phyloP scores from a whole-genome alignment of 2,329 filamentous ascomycete species.

The Clonostachys rhizophaga region DNA sequence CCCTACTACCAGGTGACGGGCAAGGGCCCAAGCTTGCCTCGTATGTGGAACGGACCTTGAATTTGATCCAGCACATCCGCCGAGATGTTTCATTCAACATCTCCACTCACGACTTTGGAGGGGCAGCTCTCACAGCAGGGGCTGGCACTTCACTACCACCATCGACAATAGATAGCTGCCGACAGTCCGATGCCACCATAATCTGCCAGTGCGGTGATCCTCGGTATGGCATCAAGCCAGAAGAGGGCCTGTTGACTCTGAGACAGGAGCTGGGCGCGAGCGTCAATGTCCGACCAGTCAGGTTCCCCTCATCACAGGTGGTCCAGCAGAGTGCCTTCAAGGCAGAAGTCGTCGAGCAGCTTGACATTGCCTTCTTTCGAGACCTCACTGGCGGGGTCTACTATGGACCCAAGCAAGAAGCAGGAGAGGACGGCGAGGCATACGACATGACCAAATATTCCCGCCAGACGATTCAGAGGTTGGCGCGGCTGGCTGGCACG shows the following conservation, averaged over 20 bases:
- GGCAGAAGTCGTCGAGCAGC: constrained; percentile 60
- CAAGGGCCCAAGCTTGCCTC: constrained; percentile 5
- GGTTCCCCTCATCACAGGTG: constrained; percentile 68
- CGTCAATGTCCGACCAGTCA: constrained; percentile 70
- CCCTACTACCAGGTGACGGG: constrained; percentile 6
- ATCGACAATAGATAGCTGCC: constrained; percentile 6
- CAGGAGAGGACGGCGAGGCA: constrained; percentile 52
- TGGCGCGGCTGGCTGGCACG: constrained; percentile 62
- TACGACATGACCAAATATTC: constrained; percentile 70
- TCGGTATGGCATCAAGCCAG: constrained; percentile 52
- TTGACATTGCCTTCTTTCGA: constrained; percentile 74
- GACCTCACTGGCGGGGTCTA: constrained; percentile 76
- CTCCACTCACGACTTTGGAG: constrained; percentile 1
- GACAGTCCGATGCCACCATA: constrained; percentile 3
- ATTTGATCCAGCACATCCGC: constrained; percentile 4
- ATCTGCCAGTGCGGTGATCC: constrained; percentile 7
- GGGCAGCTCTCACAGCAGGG: background rate
- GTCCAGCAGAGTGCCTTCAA: constrained; percentile 67
- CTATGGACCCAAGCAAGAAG: constrained; percentile 57
- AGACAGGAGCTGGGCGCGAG: constrained; percentile 53
- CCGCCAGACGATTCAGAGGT: constrained; percentile 64
- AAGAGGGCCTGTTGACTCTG: constrained; percentile 69
- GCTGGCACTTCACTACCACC: background rate
- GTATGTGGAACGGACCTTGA: constrained; percentile 1
- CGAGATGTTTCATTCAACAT: constrained; percentile 4